A percentile compares a stretch with the other conserved stretches of the same genome.
Evolutionary conservation across 176 grass and related monocot species (phyloP).

Genomic region (Cenchrus fungigraminus): DNA sequence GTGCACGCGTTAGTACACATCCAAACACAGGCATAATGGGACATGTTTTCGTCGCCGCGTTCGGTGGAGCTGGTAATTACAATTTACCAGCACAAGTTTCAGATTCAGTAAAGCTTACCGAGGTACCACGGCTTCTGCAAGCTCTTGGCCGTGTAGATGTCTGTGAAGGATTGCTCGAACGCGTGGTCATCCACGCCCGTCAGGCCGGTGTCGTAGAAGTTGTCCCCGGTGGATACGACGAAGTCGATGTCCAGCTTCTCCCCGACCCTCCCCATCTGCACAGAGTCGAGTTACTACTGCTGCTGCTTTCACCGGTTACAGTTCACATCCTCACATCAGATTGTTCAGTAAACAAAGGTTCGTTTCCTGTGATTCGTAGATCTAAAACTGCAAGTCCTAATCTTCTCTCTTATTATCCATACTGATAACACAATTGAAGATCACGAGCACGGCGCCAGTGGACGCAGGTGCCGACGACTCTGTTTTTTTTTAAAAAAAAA

Average conservation of each 20-base stretch:
- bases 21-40: background rate
- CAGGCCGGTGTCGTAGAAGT: conserved; percentile 80
- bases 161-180: conserved; percentile 71
- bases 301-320: background rate
- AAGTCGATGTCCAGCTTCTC: conserved; percentile 77
- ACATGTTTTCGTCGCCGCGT: background rate
- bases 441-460: background rate
- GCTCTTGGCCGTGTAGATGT: conserved; percentile 64
- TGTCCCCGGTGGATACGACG: conserved; percentile 82
- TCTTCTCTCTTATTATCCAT: background rate
- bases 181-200: conserved; percentile 60
- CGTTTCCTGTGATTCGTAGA: background rate
- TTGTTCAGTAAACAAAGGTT: background rate
- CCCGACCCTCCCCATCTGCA: conserved; percentile 73
- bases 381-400: background rate
- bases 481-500: background rate
- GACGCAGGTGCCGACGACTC: background rate
- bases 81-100: background rate
- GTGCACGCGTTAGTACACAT: background rate
- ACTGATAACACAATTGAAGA: background rate
- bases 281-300: too few relatives aligned
- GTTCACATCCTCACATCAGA: background rate
- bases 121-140: conserved; percentile 64
- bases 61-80: background rate
- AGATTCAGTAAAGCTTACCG: conserved; percentile 21